Base-by-base conservation (phyloP, 2,329 filamentous ascomycete species). In the Xylaria sp. region DNA sequence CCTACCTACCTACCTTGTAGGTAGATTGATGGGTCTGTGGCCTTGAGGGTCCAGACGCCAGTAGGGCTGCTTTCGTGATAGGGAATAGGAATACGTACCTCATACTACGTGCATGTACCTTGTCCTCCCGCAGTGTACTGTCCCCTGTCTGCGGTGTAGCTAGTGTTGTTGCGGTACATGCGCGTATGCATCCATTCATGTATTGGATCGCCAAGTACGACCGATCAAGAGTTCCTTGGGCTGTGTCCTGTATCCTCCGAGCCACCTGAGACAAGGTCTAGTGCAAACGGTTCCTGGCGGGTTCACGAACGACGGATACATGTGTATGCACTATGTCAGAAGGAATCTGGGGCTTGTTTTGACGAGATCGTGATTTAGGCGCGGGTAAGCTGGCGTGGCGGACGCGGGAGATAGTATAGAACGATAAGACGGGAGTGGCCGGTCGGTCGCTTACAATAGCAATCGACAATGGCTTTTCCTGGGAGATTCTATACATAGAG, bases 241-340 rank as follows among this genome's bases (percentile, higher is more conserved):
- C 19, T 25, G 31, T 51, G n/a, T 27, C 23, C 60, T 58, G 53
- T 65, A 58, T 58, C 54, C 43, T 63, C 57, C 38, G 60, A 52
- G 46, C 49, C 38, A 60, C 61, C 58, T 65, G 55, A 65, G 59
- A 65, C 62, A 65, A 46, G 55, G 52, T 27, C 55, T 52, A 58
- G 60, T 38, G 49, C 57, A 40, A 56, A 65, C 57, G 38, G 60
- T 60, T 60, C 54, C 62, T 58, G 47, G 46, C 38, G 51, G 60
- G 53, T 58, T 63, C 44, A 46, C 54, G 43, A 65, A 57, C 63
- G 54, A 63, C 43, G 63, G 19, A 47, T 40, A 55, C 33, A 48
- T 51, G 29, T n/a, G 54, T 44, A 54, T 40, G 31, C 43, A 57
- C 31, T 56, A 59, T 44, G 44, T 9, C 25, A 58, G 48, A 41